Base-by-base conservation (phyloP, 139 green algal species). In the Chlorella ohadii region DNA sequence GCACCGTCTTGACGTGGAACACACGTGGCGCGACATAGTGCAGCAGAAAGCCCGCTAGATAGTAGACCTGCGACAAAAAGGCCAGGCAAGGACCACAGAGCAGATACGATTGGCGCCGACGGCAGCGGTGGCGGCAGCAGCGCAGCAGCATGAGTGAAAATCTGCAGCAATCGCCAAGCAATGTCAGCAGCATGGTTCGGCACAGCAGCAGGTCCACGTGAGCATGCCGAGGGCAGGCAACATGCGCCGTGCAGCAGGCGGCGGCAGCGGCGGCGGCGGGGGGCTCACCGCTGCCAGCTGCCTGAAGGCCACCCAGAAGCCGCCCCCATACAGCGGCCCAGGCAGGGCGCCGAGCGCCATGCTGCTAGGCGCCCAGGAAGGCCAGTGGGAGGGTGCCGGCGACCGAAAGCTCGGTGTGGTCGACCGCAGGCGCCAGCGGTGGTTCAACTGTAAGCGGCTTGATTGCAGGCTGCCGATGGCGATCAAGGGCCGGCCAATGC, bases 21-120 rank as follows among this genome's bases (percentile, higher is more conserved):
- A 97, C 17, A 0, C 19, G 17, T 0, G 95, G 95, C 31, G 95
- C 80, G 11, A 94, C 68, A 19, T 76, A 94, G 79, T 97, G 94
- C 79, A 98, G 86, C 16, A 96, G 25, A 0, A 85, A 71, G 0
- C 79, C 92, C 0, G 84, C 70, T 1, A 22, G 41, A 73, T 97
- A 98, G 79, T 98, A 98, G 27, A 95, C 91, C 76, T 2, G 86
- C 55, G 0, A 66, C 64, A 2, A 91, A 75, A 83, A 94, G 91
- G 73, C 28, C n/a, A n/a, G n/a, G n/a, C n/a, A n/a, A n/a, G n/a
- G n/a, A n/a, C n/a, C n/a, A n/a, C n/a, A n/a, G n/a, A n/a, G n/a
- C n/a, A n/a, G n/a, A n/a, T n/a, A n/a, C n/a, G n/a, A n/a, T n/a
- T n/a, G n/a, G n/a, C n/a, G n/a, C n/a, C n/a, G n/a, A n/a, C n/a